Conservation (phyloP, 495 filamentous ascomycete genomes). For the Penicillium pulvis region DNA sequence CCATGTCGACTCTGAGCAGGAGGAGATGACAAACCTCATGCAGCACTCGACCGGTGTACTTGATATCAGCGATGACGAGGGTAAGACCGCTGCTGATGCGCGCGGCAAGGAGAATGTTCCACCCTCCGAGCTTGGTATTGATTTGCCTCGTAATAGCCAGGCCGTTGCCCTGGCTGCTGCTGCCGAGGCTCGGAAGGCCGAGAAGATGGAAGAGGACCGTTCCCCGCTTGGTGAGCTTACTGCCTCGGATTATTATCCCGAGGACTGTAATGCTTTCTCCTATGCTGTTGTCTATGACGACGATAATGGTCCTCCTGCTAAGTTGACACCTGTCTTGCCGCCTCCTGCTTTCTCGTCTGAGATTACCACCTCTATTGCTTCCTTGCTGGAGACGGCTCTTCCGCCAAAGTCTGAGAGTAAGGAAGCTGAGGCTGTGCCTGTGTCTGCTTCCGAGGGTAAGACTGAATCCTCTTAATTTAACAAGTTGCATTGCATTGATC, state of each 20-base stretch:
- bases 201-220: constrained; percentile 58
- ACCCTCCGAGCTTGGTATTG: constrained; percentile 37
- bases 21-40: constrained; percentile 87
- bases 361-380: constrained; percentile 31
- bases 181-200: constrained; percentile 32
- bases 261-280: constrained; percentile 64
- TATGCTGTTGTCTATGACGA: constrained; percentile 61
- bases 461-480: constrained; percentile 7
- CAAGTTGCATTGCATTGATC: constrained; percentile 25
- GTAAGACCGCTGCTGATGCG: constrained; percentile 44
- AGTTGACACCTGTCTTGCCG: constrained; percentile 21
- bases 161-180: constrained; percentile 30
- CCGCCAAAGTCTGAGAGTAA: constrained; percentile 9
- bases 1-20: constrained; percentile 86
- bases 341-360: constrained; percentile 11
- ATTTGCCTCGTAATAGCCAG: constrained; percentile 29
- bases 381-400: constrained; percentile 31
- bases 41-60: constrained; percentile 84
- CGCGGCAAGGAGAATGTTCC: constrained; percentile 93
- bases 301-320: constrained; percentile 39
- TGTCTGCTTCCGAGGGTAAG: constrained; percentile 6
- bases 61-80: constrained; percentile 70
- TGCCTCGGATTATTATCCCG: constrained; percentile 70
- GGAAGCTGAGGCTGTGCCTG: neutral
- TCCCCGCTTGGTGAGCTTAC: constrained; percentile 70